A percentile compares a stretch with the other conserved stretches of the same genome.
Conservation (phyloP, 2,329 filamentous ascomycete genomes). For the Colletotrichum karsti region DNA sequence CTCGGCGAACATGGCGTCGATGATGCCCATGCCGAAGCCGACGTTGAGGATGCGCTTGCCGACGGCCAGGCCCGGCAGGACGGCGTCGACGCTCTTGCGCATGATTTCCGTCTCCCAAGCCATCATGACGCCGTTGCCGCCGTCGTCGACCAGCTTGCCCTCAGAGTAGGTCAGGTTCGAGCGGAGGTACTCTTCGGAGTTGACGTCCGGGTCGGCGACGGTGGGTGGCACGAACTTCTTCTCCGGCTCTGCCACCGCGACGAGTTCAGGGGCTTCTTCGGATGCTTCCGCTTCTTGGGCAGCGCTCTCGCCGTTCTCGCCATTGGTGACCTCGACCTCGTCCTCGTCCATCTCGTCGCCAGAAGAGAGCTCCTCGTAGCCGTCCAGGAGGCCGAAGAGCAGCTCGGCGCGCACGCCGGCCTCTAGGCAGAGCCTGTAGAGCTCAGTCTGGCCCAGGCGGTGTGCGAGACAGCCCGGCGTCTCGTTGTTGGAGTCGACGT, state of each 20-base stretch:
- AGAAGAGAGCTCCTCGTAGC: conserved; percentile 77
- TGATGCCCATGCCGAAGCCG: conserved; percentile 91
- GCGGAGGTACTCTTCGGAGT: conserved; percentile 73
- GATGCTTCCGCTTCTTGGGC: conserved; percentile 32
- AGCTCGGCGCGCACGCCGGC: conserved; percentile 92
- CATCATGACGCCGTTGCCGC: conserved; percentile 92
- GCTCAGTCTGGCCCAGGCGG: conserved; percentile 69
- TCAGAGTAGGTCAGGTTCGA: conserved; percentile 71
- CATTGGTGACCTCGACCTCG: conserved; percentile 55
- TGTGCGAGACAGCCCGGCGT: conserved; percentile 90
- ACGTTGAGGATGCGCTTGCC: conserved; percentile 83
- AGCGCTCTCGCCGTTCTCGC: conserved; percentile 35
- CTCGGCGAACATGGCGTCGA: conserved; percentile 79
- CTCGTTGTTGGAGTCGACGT: conserved; percentile 85
- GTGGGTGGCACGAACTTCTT: conserved; percentile 45
- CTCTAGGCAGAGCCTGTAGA: conserved; percentile 87
- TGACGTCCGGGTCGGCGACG: conserved; percentile 57
- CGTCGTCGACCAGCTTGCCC: conserved; percentile 75
- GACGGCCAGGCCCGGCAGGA: conserved; percentile 50
- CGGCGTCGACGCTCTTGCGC: conserved; percentile 75
- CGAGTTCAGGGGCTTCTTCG: conserved; percentile 35
- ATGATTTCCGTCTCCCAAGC: conserved; percentile 90
- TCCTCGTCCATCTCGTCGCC: conserved; percentile 57
- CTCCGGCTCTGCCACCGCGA: conserved; percentile 29
- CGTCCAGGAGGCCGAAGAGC: conserved; percentile 82